A percentile compares a stretch with the other conserved stretches of the same genome.
Evolutionary conservation across 345 rosid species (phyloP).

Genomic region (Ricinus communis): DNA sequence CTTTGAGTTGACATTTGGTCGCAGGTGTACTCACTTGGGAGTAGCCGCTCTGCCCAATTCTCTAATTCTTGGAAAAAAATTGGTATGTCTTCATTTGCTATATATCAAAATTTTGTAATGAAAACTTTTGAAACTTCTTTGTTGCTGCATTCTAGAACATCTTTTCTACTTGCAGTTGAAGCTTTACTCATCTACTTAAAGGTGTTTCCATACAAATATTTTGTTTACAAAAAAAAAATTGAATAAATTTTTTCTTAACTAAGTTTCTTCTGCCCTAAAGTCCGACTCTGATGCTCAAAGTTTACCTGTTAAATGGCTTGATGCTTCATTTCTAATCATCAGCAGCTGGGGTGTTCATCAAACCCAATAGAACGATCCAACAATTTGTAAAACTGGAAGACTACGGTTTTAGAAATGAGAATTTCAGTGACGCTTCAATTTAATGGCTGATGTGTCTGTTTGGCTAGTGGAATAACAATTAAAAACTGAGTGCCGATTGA

Average conservation of each 20-base stretch:
- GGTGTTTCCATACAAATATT: background rate
- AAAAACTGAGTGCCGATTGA: no score
- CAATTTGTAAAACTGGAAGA: no score
- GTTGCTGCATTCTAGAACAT: background rate
- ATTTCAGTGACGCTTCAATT: no score
- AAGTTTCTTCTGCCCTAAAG: background rate
- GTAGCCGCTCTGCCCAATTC: conserved; percentile 60
- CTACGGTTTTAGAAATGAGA: no score
- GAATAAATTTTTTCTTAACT: background rate
- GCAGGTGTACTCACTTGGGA: conserved; percentile 75
- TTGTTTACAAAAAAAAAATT: background rate
- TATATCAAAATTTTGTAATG: background rate
- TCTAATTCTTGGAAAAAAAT: conserved; percentile 58
- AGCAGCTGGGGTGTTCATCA: no score
- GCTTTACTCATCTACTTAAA: background rate
- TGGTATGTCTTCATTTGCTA: conserved; percentile 38
- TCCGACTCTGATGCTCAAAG: background rate
- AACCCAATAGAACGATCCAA: no score
- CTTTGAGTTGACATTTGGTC: conserved; percentile 7
- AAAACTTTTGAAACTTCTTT: conserved; percentile 1
- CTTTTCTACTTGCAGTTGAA: background rate
- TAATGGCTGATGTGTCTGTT: no score
- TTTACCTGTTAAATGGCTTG: background rate
- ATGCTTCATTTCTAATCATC: background rate
- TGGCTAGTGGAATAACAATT: no score